Percentiles rank a stretch among this genome's conserved stretches.
Evolutionary conservation across 2,329 filamentous ascomycete genomes (phyloP).

Genomic region (Phialemoniopsis sp.): DNA sequence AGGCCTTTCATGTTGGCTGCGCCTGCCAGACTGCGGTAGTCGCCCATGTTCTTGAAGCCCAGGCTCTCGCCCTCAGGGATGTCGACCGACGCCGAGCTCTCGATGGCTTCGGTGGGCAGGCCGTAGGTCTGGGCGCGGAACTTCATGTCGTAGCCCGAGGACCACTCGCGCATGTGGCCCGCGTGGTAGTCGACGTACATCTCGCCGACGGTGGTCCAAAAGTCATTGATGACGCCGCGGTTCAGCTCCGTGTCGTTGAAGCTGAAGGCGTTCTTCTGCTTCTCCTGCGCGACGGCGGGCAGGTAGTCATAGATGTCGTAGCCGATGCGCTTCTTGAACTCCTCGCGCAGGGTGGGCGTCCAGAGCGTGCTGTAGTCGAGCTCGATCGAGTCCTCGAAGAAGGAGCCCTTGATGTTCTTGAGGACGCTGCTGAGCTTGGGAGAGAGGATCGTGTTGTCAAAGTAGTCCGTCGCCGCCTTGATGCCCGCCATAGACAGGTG

Average conservation of each 20-base stretch:
- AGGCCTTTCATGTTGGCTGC: conserved; percentile 13
- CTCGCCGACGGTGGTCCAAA: conserved; percentile 8
- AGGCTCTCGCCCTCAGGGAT: conserved; percentile 16
- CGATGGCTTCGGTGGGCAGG: conserved; percentile 5
- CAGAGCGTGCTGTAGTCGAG: conserved; percentile 7
- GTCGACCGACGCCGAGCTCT: too few relatives aligned
- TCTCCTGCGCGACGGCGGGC: conserved; percentile 5
- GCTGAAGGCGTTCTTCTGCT: conserved; percentile 7
- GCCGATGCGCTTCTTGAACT: conserved; percentile 6
- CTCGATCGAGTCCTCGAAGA: conserved; percentile 9
- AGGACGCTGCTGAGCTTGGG: conserved; percentile 5
- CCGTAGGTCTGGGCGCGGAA: conserved; percentile 9
- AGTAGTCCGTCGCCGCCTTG: conserved; percentile 5
- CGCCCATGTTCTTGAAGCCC: conserved; percentile 16
- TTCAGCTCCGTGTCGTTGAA: conserved; percentile 5
- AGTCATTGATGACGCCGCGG: conserved; percentile 8
- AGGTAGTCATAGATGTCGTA: conserved; percentile 5
- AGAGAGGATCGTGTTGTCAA: conserved; percentile 5
- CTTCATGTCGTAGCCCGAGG: conserved; percentile 3
- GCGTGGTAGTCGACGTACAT: conserved; percentile 8
- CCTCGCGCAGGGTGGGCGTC: conserved; percentile 2
- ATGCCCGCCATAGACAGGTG: conserved; percentile 5
- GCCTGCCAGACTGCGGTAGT: conserved; percentile 16
- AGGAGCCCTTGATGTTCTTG: conserved; percentile 5
- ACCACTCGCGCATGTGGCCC: conserved; percentile 4